phyloP scores from a whole-genome alignment of 331 rosid genomes.

The Arachis monticola region DNA sequence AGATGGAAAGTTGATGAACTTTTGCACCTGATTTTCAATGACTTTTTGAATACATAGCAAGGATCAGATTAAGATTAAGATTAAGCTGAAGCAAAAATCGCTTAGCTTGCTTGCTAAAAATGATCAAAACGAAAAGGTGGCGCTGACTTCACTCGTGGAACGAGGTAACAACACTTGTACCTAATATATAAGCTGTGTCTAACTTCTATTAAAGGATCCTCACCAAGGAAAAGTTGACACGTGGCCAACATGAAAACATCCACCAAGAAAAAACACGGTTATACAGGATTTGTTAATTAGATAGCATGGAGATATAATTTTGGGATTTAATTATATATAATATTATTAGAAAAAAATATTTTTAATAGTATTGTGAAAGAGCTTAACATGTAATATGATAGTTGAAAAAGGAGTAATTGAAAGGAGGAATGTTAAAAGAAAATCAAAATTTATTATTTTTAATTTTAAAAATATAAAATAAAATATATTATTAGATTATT shows the following conservation, averaged over 20 bases:
- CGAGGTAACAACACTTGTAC: conserved; percentile 44
- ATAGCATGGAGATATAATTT: too few species aligned
- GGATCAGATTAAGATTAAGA: conserved; percentile 2
- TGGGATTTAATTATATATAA: too few species aligned
- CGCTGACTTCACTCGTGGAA: conserved; percentile 52
- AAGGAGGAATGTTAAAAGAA: too few species aligned
- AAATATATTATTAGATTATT: too few species aligned
- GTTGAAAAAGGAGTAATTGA: too few species aligned
- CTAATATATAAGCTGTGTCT: background rate
- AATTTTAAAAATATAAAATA: too few species aligned
- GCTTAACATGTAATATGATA: too few species aligned
- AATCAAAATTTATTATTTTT: too few species aligned
- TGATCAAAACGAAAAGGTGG: conserved; percentile 37
- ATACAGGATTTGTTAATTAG: background rate
- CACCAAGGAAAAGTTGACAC: conserved; percentile 32
- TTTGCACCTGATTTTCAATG: conserved; percentile 53
- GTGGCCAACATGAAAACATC: conserved; percentile 22
- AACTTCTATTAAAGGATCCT: background rate
- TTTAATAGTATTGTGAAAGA: too few species aligned
- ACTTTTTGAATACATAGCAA: conserved; percentile 41
- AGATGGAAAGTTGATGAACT: conserved; percentile 65
- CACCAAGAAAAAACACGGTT: background rate
- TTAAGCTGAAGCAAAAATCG: conserved; percentile 24
- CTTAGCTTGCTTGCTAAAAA: conserved; percentile 17
- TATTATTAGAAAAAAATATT: too few species aligned